Percentiles rank a stretch among this genome's conserved stretches.
Evolutionary conservation across 176 grass and related monocot species (phyloP).

Genomic region (Tuctoria greenei): DNA sequence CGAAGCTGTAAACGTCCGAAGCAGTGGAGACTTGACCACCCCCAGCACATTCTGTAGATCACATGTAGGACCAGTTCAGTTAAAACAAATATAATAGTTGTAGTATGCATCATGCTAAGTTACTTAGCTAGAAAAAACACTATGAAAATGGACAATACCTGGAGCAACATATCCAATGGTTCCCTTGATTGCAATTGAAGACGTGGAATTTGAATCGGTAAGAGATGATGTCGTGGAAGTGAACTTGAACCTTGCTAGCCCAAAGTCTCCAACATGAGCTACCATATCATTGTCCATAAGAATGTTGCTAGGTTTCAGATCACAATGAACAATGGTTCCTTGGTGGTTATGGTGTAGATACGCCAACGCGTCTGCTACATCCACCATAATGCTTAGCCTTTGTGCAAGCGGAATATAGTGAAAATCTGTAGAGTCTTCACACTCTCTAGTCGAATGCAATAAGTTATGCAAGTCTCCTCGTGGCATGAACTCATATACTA

Average conservation of each 20-base stretch:
- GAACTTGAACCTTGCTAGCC: constrained; percentile 32
- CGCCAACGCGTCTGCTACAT: constrained; percentile 41
- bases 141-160: not conserved
- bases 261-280: constrained; percentile 46
- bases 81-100: not conserved
- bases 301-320: constrained; percentile 28
- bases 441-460: constrained; percentile 15
- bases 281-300: constrained; percentile 30
- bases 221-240: not conserved
- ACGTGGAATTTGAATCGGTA: not conserved
- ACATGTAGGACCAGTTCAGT: not conserved
- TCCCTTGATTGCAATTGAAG: not conserved
- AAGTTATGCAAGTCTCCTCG: constrained; percentile 25
- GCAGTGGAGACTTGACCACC: not conserved
- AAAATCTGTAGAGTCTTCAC: not conserved
- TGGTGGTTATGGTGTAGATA: constrained; percentile 43
- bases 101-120: not conserved
- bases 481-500: constrained; percentile 43
- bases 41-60: not conserved
- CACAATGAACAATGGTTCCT: constrained; percentile 40
- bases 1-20: constrained; percentile 16
- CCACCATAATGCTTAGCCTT: constrained; percentile 37
- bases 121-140: not conserved
- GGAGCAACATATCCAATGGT: constrained; percentile 41
- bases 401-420: constrained; percentile 15